A percentile compares a stretch with the other conserved stretches of the same genome.
These are phyloP conservation scores for Coelastrella sp. DNA, from an alignment of 139 green algal species.

Conservation along the genomic window DNA sequence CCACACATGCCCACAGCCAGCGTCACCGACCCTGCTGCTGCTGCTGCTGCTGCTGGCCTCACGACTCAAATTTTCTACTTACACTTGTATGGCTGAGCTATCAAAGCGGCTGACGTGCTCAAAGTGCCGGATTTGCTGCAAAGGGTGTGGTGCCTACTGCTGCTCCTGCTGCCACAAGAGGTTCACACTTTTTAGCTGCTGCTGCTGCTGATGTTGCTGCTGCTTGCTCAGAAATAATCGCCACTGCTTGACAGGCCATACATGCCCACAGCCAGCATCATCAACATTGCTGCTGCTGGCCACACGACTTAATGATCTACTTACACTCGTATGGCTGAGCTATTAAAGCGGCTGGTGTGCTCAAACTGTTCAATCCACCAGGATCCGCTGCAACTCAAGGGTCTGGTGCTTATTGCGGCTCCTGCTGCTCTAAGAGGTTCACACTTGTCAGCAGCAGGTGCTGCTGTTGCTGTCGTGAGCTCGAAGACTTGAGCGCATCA, in stretches of 20 bases:
- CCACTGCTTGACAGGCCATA: too few relatives aligned
- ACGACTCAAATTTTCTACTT: too few relatives aligned
- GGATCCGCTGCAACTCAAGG: too few relatives aligned
- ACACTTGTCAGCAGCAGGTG: neutral
- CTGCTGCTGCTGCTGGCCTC: neutral
- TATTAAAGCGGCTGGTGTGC: neutral
- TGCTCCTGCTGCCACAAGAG: constrained; percentile 67
- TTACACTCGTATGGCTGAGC: neutral
- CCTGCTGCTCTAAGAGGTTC: constrained; percentile 70
- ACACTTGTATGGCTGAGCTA: too few relatives aligned
- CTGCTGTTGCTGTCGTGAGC: neutral
- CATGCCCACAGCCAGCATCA: too few relatives aligned
- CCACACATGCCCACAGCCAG: too few relatives aligned
- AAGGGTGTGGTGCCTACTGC: neutral
- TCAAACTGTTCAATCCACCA: neutral
- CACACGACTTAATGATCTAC: too few relatives aligned
- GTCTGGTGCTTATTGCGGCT: neutral
- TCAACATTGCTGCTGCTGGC: neutral
- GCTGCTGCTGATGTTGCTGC: constrained; percentile 24
- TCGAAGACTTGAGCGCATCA: too few relatives aligned
- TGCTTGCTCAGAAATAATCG: constrained; percentile 69
- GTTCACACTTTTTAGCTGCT: constrained; percentile 4
- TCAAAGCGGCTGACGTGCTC: neutral
- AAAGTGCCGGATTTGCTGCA: neutral
- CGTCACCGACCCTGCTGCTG: neutral